phyloP scores from a whole-genome alignment of 1,139 yeast species.

The Protomyces macrosporus region DNA sequence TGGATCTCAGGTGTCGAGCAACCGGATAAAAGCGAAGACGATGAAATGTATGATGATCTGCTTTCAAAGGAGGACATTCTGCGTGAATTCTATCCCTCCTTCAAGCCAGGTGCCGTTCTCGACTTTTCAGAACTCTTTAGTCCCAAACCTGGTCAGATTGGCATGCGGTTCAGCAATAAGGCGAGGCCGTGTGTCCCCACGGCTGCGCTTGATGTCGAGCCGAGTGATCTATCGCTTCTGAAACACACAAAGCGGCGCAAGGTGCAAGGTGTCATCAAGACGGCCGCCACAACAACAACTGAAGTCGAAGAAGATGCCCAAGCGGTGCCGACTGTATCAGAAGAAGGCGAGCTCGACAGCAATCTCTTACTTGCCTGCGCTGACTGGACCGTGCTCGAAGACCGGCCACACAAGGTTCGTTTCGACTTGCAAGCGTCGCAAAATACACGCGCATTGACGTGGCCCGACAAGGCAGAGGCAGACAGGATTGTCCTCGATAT shows the following conservation, averaged over 20 bases:
- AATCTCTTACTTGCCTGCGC: conserved; percentile 30
- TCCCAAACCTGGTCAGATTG: conserved; percentile 53
- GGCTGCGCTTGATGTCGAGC: conserved; percentile 45
- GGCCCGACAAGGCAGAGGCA: not conserved
- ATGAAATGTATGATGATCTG: conserved; percentile 41
- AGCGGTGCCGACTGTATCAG: not conserved
- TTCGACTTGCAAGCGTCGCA: not conserved
- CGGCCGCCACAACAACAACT: not conserved
- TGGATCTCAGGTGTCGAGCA: conserved; percentile 34
- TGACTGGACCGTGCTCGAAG: not conserved
- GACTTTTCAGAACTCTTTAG: conserved; percentile 65
- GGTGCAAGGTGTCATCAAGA: not conserved
- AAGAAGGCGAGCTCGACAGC: conserved; percentile 27
- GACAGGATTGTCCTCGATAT: conserved; percentile 57
- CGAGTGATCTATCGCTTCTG: conserved; percentile 48
- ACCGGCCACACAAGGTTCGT: not conserved
- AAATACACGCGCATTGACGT: not conserved
- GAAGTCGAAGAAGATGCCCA: conserved; percentile 40
- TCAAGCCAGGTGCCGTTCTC: conserved; percentile 51
- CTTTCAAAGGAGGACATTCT: conserved; percentile 36
- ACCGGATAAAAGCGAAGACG: conserved; percentile 35
- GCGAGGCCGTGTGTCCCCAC: conserved; percentile 62
- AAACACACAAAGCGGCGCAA: conserved; percentile 32
- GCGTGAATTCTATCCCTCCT: conserved; percentile 55
- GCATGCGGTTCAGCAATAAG: conserved; percentile 50